Base-by-base conservation (phyloP, 106 monocot genomes). In the Vanilla planifolia region DNA sequence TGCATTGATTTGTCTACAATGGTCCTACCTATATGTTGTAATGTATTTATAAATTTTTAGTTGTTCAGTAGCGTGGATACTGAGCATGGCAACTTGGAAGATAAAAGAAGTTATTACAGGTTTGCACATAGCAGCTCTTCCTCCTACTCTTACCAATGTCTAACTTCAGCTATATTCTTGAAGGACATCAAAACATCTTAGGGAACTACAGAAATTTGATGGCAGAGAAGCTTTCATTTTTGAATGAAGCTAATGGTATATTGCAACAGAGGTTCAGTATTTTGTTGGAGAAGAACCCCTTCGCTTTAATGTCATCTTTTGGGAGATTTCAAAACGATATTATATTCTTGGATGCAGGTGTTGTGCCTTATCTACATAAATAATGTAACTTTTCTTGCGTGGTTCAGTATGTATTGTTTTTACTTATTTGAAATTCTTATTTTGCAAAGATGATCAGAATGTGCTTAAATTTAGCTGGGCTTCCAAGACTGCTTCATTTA, bases 301-400 rank as follows among this genome's bases (percentile, higher is more conserved):
- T 60, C 70, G 61, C 73, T 71, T 60, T 81, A 50, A 22, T 79
- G 55, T 95, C 95, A 43, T 78, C 95, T n/a, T 30, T 83, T 73
- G 80, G 63, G 32, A 80, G 53, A 6, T 60, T 86, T 39, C 58
- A 70, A 13, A 62, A 79, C 23, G 10, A 63, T 34, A 66, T 66
- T 16, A 51, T 89, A 26, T 75, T 83, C 29, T 77, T 79, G 67
- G 89, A 90, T 72, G 9, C 86, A 63, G 89, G 95, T 95, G 67
- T 17, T 45, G 37, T 10, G 2, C 11, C 57, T 21, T 25, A 30
- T 11, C 24, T 33, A 33, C 25, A 45, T 33, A 58, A 16, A 7
- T 50, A 28, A 17, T 41, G 5, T 5, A 27, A 19, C 23, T 60
- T 33, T 44, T 13, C 34, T 7, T 27, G 3, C 1, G 16, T 45